Evolutionary conservation across 306 rosid genomes (phyloP), one percentile per base, ranked within the genome.

Genomic region (Glycine tomentella): DNA sequence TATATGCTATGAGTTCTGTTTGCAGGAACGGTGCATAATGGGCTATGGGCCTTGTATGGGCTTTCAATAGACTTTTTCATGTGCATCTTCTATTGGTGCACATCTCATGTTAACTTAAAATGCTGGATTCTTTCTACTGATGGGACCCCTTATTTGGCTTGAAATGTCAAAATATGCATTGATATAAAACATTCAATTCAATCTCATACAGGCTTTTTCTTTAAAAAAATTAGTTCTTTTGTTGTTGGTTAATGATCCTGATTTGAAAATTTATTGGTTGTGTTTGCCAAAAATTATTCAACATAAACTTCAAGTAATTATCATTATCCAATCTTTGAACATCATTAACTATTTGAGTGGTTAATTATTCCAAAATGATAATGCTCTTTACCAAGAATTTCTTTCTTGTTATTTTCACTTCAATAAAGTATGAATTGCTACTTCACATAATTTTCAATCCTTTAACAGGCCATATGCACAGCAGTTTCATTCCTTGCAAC

Each of bases 401-500:
- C 6, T 50, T 70, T 49, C 62, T 62, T 53, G n/a, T 40, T 5
- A 55, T 49, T 65, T 71, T 76, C 76, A 48, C 78, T 85, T 62
- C 9, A 6, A 64, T 46, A 63, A 55, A 20, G 13, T 76, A 9
- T 45, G 64, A 75, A 51, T 75, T 78, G 53, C 31, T 7, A 12
- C 16, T 69, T 80, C n/a, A 74, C 82, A 52, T 75, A 52, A 76
- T 72, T 80, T 72, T 77, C 63, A 44, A 72, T 66, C 74, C 75
- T 65, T 80, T 72, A 72, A 67, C 94, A 93, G 96, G 96, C 91
- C 74, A 72, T 93, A 66, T 93, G 97, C 89, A 93, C 92, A 13
- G 87, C 89, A 64, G 88, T 91, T 64, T 93, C 96, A 61, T 86
- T 93, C 78, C 81, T 91, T 55, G 94, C 94, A 13, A 89, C 87